Base-by-base conservation (phyloP, 2,329 filamentous ascomycete genomes). In the Allantophomopsis cytisporea region DNA sequence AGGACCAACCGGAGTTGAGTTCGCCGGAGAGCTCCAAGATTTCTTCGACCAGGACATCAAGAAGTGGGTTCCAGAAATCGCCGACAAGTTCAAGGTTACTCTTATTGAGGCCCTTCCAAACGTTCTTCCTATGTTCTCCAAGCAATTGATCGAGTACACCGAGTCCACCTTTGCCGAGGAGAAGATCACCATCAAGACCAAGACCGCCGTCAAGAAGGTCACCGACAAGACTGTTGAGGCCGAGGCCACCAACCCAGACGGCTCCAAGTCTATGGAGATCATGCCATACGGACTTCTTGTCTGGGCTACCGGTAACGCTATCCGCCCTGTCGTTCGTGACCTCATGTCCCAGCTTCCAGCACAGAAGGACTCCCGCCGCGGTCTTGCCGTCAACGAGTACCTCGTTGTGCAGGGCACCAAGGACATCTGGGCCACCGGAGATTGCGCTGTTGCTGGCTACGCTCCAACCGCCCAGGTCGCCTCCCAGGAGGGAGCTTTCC, bases 121-220 rank as follows among this genome's bases (percentile, higher is more conserved):
- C 61, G 88, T 94, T 39, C 75, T 98, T 48, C 91, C 91, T 54
- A 94, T 88, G 73, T 98, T 98, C 73, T 94, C 86, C 60, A 96
- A 96, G 75, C 87, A 94, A 64, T 72, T 98, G 56, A 96, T 98
- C 57, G 91, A 98, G 56, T 98, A 98, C 72, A 98, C 91, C 52
- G 91, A 98, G 68, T 89, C 88, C 64, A 95, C 89, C 36, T 93
- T 98, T 70, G 91, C 94, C 66, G 91, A 98, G 69, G 91, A 98
- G 65, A 88, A 87, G 58, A 98, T 98, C 58, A 80, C 85, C 52
- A 94, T 98, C 65, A 83, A 85, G 63, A 94, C 91, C 53, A 96
- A 96, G 76, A 96, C 91, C 49, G 93, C 94, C 80, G 91, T 98
- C 60, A 96, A 96, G 74, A 88, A 83, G 45, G 91, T 98, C 43